Evolutionary conservation across 1,284 basidiomycete species (phyloP).

Genomic region (Trichosporon sp.): DNA sequence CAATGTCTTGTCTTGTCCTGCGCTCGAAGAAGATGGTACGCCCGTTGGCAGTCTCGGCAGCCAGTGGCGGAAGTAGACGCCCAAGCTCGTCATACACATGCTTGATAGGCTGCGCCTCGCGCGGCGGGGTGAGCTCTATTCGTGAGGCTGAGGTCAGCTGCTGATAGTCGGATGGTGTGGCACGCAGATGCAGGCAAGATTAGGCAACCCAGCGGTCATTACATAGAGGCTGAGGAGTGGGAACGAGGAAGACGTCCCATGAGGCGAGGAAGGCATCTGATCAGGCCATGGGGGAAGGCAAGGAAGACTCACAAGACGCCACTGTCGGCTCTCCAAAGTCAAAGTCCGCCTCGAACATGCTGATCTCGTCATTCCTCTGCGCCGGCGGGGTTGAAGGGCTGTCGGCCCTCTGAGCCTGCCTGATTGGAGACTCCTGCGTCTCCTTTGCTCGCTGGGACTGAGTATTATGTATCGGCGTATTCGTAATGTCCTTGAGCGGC

Average conservation of each 20-base stretch:
- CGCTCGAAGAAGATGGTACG: constrained; percentile 29
- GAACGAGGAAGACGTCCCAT: too few relatives aligned
- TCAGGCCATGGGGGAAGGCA: neutral
- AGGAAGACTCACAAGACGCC: constrained; percentile 4
- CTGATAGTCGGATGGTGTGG: too few relatives aligned
- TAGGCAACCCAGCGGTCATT: too few relatives aligned
- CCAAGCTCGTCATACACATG: constrained; percentile 16
- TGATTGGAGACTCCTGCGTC: neutral
- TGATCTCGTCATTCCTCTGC: neutral
- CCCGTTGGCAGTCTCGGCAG: constrained; percentile 36
- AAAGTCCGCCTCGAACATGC: constrained; percentile 7
- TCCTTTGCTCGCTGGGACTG: too few relatives aligned
- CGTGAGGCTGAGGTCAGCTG: constrained; percentile 4
- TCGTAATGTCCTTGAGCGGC: neutral
- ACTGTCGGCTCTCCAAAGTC: constrained; percentile 2
- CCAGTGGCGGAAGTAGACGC: constrained; percentile 22
- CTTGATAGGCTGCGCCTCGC: constrained; percentile 11
- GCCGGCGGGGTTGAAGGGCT: too few relatives aligned
- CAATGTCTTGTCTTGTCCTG: constrained; percentile 19
- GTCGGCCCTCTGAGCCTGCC: too few relatives aligned
- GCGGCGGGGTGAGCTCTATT: constrained; percentile 18
- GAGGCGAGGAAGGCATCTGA: neutral
- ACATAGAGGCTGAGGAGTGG: too few relatives aligned
- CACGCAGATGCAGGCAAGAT: too few relatives aligned
- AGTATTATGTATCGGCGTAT: neutral